phyloP scores from a whole-genome alignment of 2,329 filamentous ascomycete genomes.

The Fusarium sp. region DNA sequence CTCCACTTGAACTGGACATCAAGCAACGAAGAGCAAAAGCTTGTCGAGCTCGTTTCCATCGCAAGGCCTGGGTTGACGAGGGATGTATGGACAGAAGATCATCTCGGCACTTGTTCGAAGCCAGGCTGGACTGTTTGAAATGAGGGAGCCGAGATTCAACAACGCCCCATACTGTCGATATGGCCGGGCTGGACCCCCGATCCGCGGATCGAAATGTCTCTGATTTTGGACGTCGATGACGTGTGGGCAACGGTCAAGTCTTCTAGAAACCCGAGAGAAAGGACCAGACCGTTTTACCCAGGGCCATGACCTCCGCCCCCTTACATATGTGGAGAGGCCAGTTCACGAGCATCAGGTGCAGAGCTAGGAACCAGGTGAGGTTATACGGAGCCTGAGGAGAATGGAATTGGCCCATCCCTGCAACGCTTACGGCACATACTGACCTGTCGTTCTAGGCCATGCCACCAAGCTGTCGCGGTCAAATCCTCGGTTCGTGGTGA shows the following conservation, averaged over 20 bases:
- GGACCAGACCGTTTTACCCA: neutral
- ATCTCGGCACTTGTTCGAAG: neutral
- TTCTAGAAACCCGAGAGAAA: neutral
- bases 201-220: neutral
- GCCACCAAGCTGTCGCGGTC: neutral
- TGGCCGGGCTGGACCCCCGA: neutral
- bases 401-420: neutral
- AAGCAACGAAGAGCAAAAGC: neutral
- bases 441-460: constrained; percentile 6
- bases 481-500: neutral
- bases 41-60: neutral
- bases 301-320: neutral
- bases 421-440: neutral
- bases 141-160: neutral
- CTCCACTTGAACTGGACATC: neutral
- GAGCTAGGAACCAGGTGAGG: neutral
- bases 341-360: neutral
- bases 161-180: neutral
- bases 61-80: neutral
- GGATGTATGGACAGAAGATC: neutral
- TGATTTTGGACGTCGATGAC: neutral
- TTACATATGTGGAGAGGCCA: neutral
- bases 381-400: neutral
- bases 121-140: neutral
- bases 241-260: neutral